These are phyloP conservation scores for Silene vulgaris DNA, from an alignment of 179 eudicot genomes.

Conservation along the genomic window DNA sequence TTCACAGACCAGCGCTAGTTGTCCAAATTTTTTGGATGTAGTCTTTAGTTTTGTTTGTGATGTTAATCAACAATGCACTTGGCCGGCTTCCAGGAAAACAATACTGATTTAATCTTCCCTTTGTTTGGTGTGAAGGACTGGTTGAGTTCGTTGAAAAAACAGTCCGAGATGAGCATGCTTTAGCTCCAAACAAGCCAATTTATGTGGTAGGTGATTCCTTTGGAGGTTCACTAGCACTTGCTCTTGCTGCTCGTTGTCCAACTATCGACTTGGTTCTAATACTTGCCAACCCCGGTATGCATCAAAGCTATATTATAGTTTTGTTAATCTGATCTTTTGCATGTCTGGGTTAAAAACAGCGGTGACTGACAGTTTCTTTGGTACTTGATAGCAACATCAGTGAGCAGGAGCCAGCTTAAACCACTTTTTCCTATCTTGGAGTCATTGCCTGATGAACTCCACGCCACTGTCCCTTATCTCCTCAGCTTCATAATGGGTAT, in stretches of 20 bases:
- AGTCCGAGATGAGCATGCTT: constrained; percentile 52
- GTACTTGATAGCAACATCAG: constrained; percentile 58
- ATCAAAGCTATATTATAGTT: constrained; percentile 3
- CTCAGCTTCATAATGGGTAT: constrained; percentile 70
- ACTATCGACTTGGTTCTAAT: constrained; percentile 56
- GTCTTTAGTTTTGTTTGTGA: not conserved
- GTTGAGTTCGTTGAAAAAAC: constrained; percentile 57
- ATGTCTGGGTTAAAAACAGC: constrained; percentile 13
- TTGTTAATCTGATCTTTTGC: not conserved
- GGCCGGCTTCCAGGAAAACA: not conserved
- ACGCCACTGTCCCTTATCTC: constrained; percentile 56
- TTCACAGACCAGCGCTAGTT: not conserved
- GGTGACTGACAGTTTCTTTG: constrained; percentile 12
- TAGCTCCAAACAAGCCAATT: constrained; percentile 68
- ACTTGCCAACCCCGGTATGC: constrained; percentile 80
- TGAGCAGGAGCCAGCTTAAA: constrained; percentile 59
- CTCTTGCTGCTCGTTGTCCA: constrained; percentile 80
- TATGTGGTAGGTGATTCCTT: constrained; percentile 84
- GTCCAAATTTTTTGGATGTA: not conserved
- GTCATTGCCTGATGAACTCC: constrained; percentile 54
- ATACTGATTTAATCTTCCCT: not conserved
- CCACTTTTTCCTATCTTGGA: constrained; percentile 57
- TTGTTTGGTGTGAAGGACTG: constrained; percentile 40
- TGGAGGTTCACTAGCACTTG: constrained; percentile 80
- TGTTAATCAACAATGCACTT: not conserved